Base-by-base conservation (phyloP, 306 rosid genomes). In the Cyamopsis tetragonoloba region DNA sequence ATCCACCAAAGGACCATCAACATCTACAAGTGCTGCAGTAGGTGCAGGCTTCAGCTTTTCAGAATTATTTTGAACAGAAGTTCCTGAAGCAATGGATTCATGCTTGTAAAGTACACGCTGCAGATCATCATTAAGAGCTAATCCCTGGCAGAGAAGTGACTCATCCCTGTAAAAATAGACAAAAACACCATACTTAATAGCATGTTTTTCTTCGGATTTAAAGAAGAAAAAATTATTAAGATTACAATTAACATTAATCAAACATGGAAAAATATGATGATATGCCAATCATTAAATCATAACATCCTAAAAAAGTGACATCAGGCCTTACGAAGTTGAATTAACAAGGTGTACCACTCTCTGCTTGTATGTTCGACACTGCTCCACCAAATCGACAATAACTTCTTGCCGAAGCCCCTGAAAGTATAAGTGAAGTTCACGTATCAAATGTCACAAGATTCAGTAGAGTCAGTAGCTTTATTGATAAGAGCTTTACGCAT, bases 341-440 rank as follows among this genome's bases (percentile, higher is more conserved):
- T 95, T 95, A 72, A 95, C 99, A 72, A 95, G 96, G 83, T 91
- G 97, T 48, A 95, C 95, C 82, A 95, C 97, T 78, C 96, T 88
- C 82, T 88, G 97, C 83, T 88, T 95, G 83, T 86, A 88, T 38
- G 96, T 76, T 69, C 95, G 87, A 51, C 99, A 95, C 43, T 88
- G 99, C 10, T 79, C 91, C 69, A 95, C 97, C 84, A 95, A 88
- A 81, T 95, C 99, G 72, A 95, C 79, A 66, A 95, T 77, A 78
- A 95, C 99, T 57, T 91, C 99, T 86, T 95, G 99, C 58, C 83
- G 80, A 62, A 95, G 82, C 34, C 95, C 97, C 99, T 95, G 84
- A 72, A 65, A 68, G 51, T 55, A 62, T 56, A 51, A 72, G 65
- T 11, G 48, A 49, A 35, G 49, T 60, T 69, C 70, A 69, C 53